Base-by-base conservation (phyloP, 169 alveolate species). In the Miamiensis avidus region DNA sequence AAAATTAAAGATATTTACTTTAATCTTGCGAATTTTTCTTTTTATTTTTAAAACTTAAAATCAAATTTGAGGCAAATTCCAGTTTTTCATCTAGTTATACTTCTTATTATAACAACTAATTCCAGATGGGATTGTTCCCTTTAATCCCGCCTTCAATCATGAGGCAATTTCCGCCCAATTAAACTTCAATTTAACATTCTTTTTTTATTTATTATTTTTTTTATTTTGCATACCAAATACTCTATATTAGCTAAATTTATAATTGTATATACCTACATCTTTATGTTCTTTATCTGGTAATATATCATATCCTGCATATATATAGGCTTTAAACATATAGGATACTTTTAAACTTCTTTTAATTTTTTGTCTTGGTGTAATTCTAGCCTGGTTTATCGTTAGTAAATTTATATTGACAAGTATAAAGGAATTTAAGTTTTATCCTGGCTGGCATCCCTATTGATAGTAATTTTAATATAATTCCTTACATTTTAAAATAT, bases 91-190 rank as follows among this genome's bases (percentile, higher is more conserved):
- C 96, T 27, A 90, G 65, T 73, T 79, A 82, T 25, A 87, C 76
- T 0, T 75, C 87, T 25, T 78, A 49, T 27, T 87, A 64, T 25
- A 88, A 31, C 25, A 82, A 49, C 33, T 85, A 72, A 82, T 93
- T 91, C 96, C 96, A 93, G 32, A 86, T 77, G 1, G 94, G 94
- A 85, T 90, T 89, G 65, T 88, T 85, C 15, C 96, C 96, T 33
- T 34, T n/a, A n/a, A n/a, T n/a, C n/a, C n/a, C n/a, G n/a, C n/a
- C n/a, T n/a, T n/a, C n/a, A n/a, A n/a, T n/a, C n/a, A n/a, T n/a
- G n/a, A n/a, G n/a, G n/a, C n/a, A n/a, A n/a, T n/a, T n/a, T n/a
- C n/a, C n/a, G n/a, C n/a, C n/a, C n/a, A n/a, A n/a, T n/a, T n/a
- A n/a, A n/a, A n/a, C n/a, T n/a, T n/a, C n/a, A n/a, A n/a, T n/a